Percentiles rank a stretch among this genome's conserved stretches.
phyloP scores from a whole-genome alignment of 163 green algal species.

The Chlorella variabilis region DNA sequence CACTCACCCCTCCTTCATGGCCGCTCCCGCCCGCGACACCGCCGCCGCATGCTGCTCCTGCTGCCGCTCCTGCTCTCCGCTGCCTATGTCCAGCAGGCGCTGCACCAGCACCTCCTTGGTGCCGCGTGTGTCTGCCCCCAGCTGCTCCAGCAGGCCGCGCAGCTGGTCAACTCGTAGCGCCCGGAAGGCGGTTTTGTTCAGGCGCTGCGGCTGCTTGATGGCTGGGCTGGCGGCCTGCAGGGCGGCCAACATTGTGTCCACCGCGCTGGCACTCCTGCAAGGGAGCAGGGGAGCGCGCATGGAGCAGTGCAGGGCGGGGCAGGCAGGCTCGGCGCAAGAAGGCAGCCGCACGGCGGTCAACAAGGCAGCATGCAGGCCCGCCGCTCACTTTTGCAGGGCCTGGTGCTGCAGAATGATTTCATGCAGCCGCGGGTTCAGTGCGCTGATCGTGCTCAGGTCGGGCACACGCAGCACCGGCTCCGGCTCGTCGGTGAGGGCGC shows the following conservation, averaged over 20 bases:
- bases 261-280: conserved; percentile 1
- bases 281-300: not conserved
- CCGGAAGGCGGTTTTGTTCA: conserved; percentile 29
- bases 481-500: no score
- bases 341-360: no score
- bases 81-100: conserved; percentile 33
- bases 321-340: no score
- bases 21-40: not conserved
- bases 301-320: no score
- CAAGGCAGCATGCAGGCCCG: not conserved
- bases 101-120: conserved; percentile 43
- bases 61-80: conserved; percentile 13
- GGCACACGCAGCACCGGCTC: conserved; percentile 24
- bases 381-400: conserved; percentile 22
- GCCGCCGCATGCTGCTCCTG: not conserved
- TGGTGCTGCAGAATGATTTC: conserved; percentile 30
- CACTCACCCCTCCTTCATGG: not conserved
- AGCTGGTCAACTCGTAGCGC: conserved; percentile 32
- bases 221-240: not conserved
- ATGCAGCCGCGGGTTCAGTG: conserved; percentile 38
- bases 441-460: conserved; percentile 5
- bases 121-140: conserved; percentile 28
- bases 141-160: conserved; percentile 20
- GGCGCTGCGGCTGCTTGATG: not conserved
- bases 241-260: not conserved